Evolutionary conservation across 768 basidiomycete species (phyloP).

Genomic region (Mycena filopes): DNA sequence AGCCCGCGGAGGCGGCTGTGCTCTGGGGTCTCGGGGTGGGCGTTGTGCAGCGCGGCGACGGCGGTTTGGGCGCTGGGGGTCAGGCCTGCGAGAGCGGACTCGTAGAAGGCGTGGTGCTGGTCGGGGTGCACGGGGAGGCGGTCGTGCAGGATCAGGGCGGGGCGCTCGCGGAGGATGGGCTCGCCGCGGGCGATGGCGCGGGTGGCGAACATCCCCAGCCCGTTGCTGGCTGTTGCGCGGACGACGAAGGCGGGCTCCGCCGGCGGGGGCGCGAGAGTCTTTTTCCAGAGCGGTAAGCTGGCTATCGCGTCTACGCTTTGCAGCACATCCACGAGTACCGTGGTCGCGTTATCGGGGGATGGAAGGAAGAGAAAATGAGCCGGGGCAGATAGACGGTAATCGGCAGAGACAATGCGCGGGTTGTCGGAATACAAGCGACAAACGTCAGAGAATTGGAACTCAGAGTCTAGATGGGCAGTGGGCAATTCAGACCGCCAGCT

Average conservation of each 20-base stretch:
- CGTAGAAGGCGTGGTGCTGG: slow-evolving; percentile 12
- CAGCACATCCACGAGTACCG: slow-evolving; percentile 16
- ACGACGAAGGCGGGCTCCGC: slow-evolving; percentile 17
- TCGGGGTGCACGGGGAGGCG: not conserved
- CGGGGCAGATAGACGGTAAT: not conserved
- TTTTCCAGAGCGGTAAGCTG: slow-evolving; percentile 4
- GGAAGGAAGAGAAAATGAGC: slow-evolving; percentile 19
- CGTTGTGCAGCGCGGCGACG: slow-evolving; percentile 24
- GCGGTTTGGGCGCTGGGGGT: slow-evolving; percentile 12
- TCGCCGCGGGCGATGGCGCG: slow-evolving; percentile 26
- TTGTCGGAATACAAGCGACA: slow-evolving; percentile 11
- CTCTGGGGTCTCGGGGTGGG: not conserved
- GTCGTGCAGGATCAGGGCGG: slow-evolving; percentile 19
- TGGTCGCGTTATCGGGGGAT: slow-evolving; percentile 3
- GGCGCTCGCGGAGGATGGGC: slow-evolving; percentile 31
- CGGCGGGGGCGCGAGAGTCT: not conserved
- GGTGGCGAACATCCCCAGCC: slow-evolving; percentile 29
- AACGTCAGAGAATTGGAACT: slow-evolving; percentile 6
- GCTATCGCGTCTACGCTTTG: slow-evolving; percentile 9
- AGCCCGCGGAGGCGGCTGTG: slow-evolving; percentile 10
- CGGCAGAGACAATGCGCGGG: slow-evolving; percentile 17
- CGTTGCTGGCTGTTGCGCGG: slow-evolving; percentile 10
- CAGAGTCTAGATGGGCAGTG: not conserved
- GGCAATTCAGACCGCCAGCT: no score
- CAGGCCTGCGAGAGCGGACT: slow-evolving; percentile 20